phyloP scores from a whole-genome alignment of 768 basidiomycete species.

The Hericium rajendrae region DNA sequence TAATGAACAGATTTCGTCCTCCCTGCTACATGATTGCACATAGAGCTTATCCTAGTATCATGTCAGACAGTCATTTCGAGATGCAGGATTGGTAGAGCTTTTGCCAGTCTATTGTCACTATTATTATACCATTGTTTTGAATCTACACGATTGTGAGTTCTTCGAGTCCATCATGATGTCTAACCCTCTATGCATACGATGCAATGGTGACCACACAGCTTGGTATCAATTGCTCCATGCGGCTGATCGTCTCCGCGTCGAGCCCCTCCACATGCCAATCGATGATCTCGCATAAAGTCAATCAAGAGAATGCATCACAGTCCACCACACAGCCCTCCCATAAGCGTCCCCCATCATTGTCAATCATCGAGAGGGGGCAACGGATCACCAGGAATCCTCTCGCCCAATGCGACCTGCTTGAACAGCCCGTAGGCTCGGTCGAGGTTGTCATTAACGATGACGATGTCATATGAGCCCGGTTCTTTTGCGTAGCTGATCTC shows the following conservation, averaged over 20 bases:
- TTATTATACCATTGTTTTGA: no score
- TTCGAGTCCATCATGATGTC: no score
- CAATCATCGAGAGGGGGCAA: slow-evolving; percentile 60
- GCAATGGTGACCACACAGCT: no score
- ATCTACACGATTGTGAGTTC: no score
- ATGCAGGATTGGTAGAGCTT: no score
- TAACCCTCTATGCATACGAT: no score
- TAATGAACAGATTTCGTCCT: background rate
- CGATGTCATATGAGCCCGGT: slow-evolving; percentile 62
- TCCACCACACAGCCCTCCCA: background rate
- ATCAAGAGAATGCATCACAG: background rate
- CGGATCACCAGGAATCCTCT: slow-evolving; percentile 45
- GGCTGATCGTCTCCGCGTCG: no score
- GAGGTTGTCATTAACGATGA: slow-evolving; percentile 87
- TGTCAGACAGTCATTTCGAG: background rate
- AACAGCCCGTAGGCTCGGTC: slow-evolving; percentile 77
- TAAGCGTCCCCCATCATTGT: background rate
- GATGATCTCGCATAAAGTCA: no score
- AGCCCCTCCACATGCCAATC: no score
- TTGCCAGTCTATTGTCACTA: no score
- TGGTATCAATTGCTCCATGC: no score
- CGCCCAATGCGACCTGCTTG: slow-evolving; percentile 66
- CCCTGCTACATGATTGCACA: background rate
- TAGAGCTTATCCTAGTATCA: background rate
- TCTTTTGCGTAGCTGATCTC: slow-evolving; percentile 83